Conservation (phyloP, 257 asterid genomes). For the Solanum dulcamara region DNA sequence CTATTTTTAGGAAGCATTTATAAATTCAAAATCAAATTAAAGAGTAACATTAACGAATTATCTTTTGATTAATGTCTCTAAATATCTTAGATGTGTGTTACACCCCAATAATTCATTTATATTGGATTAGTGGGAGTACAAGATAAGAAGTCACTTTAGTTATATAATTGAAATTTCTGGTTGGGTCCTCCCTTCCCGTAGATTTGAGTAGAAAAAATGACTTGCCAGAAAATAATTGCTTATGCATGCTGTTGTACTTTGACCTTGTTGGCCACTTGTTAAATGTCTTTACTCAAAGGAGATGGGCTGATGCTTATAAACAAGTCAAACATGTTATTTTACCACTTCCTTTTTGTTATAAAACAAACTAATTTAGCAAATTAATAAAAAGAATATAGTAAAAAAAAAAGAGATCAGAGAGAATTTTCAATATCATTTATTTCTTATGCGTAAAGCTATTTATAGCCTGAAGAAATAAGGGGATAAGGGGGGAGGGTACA, state of each 20-base stretch:
- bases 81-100: too few relatives aligned
- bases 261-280: not conserved
- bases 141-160: not conserved
- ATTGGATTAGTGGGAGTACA: not conserved
- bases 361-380: too few relatives aligned
- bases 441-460: too few relatives aligned
- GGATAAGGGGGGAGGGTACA: too few relatives aligned
- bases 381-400: too few relatives aligned
- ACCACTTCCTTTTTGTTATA: not conserved
- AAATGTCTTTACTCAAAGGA: not conserved
- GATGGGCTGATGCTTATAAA: not conserved
- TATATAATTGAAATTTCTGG: not conserved
- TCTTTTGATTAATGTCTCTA: not conserved
- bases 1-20: not conserved
- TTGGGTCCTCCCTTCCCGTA: not conserved
- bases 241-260: not conserved
- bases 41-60: not conserved
- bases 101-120: not conserved
- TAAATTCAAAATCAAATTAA: too few relatives aligned
- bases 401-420: too few relatives aligned
- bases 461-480: too few relatives aligned
- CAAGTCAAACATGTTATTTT: not conserved
- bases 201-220: not conserved
- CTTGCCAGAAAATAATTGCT: not conserved
- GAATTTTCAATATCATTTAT: too few relatives aligned